These are phyloP conservation scores for Citrus trifoliata DNA, from an alignment of 345 rosid species.

Conservation along the genomic window DNA sequence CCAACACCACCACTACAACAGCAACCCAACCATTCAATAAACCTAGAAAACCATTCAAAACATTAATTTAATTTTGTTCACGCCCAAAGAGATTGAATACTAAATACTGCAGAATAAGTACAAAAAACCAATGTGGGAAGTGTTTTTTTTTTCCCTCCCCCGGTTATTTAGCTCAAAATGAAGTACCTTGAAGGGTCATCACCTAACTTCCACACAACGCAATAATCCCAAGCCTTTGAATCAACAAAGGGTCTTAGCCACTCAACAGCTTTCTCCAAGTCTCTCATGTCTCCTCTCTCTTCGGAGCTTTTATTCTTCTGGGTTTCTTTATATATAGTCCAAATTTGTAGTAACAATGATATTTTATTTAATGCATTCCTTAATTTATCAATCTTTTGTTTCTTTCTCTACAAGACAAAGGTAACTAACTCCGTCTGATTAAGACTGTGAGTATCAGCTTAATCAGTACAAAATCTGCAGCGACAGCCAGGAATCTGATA, in stretches of 20 bases:
- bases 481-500: slow-evolving; percentile 29
- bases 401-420: slow-evolving; percentile 13
- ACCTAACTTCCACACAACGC: slow-evolving; percentile 80
- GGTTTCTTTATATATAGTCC: not conserved
- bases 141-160: too few species aligned
- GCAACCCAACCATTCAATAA: slow-evolving; percentile 78
- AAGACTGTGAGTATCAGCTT: not conserved
- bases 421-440: slow-evolving; percentile 6
- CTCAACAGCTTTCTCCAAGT: slow-evolving; percentile 43
- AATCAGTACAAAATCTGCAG: slow-evolving; percentile 28
- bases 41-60: slow-evolving; percentile 36
- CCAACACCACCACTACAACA: slow-evolving; percentile 57
- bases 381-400: not conserved
- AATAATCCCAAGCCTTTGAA: slow-evolving; percentile 67
- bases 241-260: slow-evolving; percentile 78
- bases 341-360: not conserved
- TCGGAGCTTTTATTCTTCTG: not conserved
- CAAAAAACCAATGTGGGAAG: not conserved
- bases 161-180: not conserved
- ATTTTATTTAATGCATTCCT: slow-evolving; percentile 24
- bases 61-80: not conserved
- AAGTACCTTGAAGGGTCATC: slow-evolving; percentile 74
- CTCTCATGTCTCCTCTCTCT: slow-evolving; percentile 38
- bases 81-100: not conserved
- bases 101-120: not conserved